A percentile compares a stretch with the other conserved stretches of the same genome.
Evolutionary conservation across 1,284 basidiomycete genomes (phyloP).

Genomic region (Entoloma clypeatum): DNA sequence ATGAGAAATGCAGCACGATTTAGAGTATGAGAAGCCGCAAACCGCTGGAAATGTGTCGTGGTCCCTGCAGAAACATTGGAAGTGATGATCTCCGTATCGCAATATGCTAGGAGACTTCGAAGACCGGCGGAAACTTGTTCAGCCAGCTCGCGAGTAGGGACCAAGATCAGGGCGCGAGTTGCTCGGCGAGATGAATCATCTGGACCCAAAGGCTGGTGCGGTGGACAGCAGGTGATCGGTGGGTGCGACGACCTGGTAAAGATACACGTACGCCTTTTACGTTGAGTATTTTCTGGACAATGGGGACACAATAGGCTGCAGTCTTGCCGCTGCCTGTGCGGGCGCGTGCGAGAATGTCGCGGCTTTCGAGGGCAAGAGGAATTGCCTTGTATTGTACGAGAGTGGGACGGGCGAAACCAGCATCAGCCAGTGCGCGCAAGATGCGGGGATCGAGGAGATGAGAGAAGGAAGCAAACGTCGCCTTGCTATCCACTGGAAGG

Average conservation of each 20-base stretch:
- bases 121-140: conserved; percentile 85
- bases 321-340: conserved; percentile 98
- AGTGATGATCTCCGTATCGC: conserved; percentile 69
- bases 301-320: conserved; percentile 90
- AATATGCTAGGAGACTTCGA: conserved; percentile 66
- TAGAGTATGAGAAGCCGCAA: conserved; percentile 23
- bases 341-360: conserved; percentile 91
- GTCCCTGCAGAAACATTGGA: conserved; percentile 81
- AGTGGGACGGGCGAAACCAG: conserved; percentile 80
- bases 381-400: conserved; percentile 80
- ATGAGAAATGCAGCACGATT: neutral
- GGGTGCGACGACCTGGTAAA: conserved; percentile 1
- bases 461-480: conserved; percentile 65
- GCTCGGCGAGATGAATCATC: conserved; percentile 45
- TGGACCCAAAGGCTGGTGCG: conserved; percentile 31
- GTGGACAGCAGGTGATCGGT: conserved; percentile 8
- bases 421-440: conserved; percentile 75
- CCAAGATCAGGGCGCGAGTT: conserved; percentile 84
- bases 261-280: conserved; percentile 59
- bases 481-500: conserved; percentile 46
- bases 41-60: conserved; percentile 78
- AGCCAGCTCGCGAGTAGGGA: conserved; percentile 91
- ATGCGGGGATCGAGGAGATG: conserved; percentile 75
- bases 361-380: conserved; percentile 83
- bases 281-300: conserved; percentile 85